A percentile compares a stretch with the other conserved stretches of the same genome.
These are phyloP conservation scores for Plasmodium vinckei DNA, from an alignment of 169 alveolate species.

Conservation along the genomic window DNA sequence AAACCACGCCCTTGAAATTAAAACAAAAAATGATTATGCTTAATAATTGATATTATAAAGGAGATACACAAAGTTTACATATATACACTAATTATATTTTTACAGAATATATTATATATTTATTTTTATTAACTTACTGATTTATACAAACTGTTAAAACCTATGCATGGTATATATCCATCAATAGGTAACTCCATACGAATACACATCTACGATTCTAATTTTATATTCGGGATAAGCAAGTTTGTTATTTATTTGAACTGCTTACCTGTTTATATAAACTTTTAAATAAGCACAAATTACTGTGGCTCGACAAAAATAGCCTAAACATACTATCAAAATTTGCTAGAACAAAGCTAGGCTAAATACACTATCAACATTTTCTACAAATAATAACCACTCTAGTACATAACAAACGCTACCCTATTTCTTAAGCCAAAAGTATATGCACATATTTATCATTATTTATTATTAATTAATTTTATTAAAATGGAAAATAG, in stretches of 20 bases:
- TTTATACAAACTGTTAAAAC: background rate
- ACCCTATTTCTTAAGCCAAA: background rate
- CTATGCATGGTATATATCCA: slow-evolving; percentile 1
- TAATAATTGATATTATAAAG: too few species aligned
- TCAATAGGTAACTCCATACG: too few species aligned
- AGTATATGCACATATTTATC: background rate
- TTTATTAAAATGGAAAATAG: background rate
- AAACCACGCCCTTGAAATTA: too few species aligned
- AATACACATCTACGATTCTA: background rate
- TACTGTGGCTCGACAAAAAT: background rate
- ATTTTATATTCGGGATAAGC: background rate
- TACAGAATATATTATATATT: too few species aligned
- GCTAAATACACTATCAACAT: background rate
- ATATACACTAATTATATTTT: too few species aligned
- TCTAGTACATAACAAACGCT: too few species aligned
- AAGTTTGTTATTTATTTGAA: too few species aligned
- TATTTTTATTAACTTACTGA: background rate
- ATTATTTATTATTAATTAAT: background rate
- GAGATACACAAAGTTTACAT: too few species aligned
- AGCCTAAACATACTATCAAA: background rate
- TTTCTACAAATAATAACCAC: too few species aligned
- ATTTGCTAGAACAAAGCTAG: background rate
- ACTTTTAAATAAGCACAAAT: background rate
- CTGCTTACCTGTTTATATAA: background rate
- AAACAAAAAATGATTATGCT: too few species aligned